These are phyloP conservation scores for Stachybotrys echinatus DNA, from an alignment of 2,329 filamentous ascomycete genomes.

Conservation along the genomic window DNA sequence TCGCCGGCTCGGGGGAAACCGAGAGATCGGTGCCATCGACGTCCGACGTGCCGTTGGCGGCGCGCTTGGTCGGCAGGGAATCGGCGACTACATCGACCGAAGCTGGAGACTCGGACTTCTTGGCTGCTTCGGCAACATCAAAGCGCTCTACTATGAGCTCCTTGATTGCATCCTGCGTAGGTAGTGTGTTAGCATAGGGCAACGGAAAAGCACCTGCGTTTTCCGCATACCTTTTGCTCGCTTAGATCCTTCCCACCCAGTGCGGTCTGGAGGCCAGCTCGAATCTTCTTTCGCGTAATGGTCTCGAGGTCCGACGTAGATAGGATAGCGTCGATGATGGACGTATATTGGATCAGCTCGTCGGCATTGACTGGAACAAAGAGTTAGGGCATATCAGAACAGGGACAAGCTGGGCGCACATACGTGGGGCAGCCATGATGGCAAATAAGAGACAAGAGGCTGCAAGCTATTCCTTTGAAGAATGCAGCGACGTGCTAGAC, in stretches of 20 bases:
- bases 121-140: conserved; percentile 56
- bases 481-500: not conserved
- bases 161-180: conserved; percentile 60
- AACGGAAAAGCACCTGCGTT: not conserved
- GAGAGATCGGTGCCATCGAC: conserved; percentile 43
- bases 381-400: not conserved
- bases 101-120: conserved; percentile 39
- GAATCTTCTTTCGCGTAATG: conserved; percentile 59
- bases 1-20: conserved; percentile 37
- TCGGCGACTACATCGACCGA: conserved; percentile 26
- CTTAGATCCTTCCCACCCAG: conserved; percentile 53
- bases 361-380: conserved; percentile 38
- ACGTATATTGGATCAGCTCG: conserved; percentile 48
- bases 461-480: not conserved
- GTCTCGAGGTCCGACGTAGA: conserved; percentile 53
- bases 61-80: conserved; percentile 26
- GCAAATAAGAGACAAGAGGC: not conserved
- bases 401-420: conserved; percentile 3
- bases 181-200: not conserved
- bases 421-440: conserved; percentile 18
- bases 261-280: conserved; percentile 48
- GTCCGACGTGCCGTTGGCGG: conserved; percentile 27
- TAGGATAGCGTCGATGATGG: conserved; percentile 56
- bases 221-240: conserved; percentile 47
- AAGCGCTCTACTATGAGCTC: conserved; percentile 68